phyloP scores from a whole-genome alignment of 116 monocot species.

The Trichopus zeylanicus region DNA sequence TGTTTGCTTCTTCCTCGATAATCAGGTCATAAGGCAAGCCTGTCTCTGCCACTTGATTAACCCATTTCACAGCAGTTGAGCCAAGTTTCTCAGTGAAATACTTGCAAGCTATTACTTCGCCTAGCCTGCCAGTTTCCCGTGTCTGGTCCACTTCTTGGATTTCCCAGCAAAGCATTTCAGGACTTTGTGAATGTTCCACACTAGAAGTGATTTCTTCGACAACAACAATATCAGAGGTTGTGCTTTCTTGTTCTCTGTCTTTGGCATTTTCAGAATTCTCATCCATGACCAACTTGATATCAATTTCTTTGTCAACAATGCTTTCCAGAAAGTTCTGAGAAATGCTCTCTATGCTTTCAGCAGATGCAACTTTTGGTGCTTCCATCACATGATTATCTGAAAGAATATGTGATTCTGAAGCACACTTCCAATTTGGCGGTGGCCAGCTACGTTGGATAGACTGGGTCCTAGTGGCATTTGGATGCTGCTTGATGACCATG shows the following conservation, averaged over 20 bases:
- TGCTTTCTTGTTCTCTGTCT: constrained; percentile 6
- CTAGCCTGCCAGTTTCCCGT: constrained; percentile 53
- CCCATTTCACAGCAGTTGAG: constrained; percentile 52
- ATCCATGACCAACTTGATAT: constrained; percentile 17
- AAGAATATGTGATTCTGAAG: constrained; percentile 28
- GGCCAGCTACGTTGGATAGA: constrained; percentile 42
- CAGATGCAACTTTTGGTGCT: constrained; percentile 5
- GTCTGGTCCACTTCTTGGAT: constrained; percentile 18
- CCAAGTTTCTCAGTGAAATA: constrained; percentile 56
- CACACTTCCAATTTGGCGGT: constrained; percentile 60
- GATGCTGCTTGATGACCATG: constrained; percentile 1
- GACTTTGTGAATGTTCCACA: too few species aligned
- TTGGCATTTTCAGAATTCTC: constrained; percentile 22
- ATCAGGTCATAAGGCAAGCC: constrained; percentile 86
- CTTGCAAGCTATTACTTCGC: constrained; percentile 63
- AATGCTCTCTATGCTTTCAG: background rate
- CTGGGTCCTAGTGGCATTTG: constrained; percentile 12
- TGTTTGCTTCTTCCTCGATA: constrained; percentile 30
- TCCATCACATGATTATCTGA: constrained; percentile 10
- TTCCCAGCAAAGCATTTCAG: constrained; percentile 5
- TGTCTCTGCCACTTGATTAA: constrained; percentile 68
- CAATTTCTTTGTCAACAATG: constrained; percentile 6
- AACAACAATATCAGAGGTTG: constrained; percentile 1
- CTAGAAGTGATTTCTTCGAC: background rate
- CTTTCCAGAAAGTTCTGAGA: constrained; percentile 1